Percentiles rank a stretch among this genome's conserved stretches.
These are phyloP conservation scores for Paraleonurus japonicus DNA, from an alignment of 257 asterid genomes.

Conservation along the genomic window DNA sequence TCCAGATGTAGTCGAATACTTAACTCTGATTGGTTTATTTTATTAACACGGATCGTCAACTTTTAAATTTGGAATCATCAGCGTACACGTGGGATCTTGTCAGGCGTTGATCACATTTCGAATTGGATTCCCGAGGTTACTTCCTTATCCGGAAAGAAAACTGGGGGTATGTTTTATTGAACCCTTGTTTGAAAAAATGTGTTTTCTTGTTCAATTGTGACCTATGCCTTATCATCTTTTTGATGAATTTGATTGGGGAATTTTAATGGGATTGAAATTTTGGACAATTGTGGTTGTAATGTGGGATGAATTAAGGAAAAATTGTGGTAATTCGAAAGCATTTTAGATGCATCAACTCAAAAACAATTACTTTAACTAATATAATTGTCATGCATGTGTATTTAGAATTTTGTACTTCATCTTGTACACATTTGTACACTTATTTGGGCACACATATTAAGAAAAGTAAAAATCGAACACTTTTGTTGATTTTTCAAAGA, in stretches of 20 bases:
- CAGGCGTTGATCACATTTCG: slow-evolving; percentile 26
- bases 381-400: neutral
- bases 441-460: too few relatives aligned
- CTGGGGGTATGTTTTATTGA: neutral
- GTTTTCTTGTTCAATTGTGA: slow-evolving; percentile 35
- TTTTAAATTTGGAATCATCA: neutral
- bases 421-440: too few relatives aligned
- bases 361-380: neutral
- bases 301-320: slow-evolving; percentile 31
- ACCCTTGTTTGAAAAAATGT: slow-evolving; percentile 28
- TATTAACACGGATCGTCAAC: slow-evolving; percentile 28
- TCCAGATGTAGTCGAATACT: slow-evolving; percentile 9
- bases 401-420: neutral
- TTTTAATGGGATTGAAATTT: slow-evolving; percentile 15
- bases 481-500: too few relatives aligned
- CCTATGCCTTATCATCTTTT: neutral
- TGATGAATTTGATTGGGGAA: slow-evolving; percentile 6
- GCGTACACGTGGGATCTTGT: slow-evolving; percentile 31
- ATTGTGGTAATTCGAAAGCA: slow-evolving; percentile 8
- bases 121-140: slow-evolving; percentile 37
- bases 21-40: slow-evolving; percentile 42
- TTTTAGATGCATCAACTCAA: slow-evolving; percentile 13
- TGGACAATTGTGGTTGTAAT: slow-evolving; percentile 28
- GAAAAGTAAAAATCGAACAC: too few relatives aligned
- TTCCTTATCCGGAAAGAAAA: slow-evolving; percentile 31